Conservation (phyloP, 148 eudicot genomes). For the Agrostemma githago region DNA sequence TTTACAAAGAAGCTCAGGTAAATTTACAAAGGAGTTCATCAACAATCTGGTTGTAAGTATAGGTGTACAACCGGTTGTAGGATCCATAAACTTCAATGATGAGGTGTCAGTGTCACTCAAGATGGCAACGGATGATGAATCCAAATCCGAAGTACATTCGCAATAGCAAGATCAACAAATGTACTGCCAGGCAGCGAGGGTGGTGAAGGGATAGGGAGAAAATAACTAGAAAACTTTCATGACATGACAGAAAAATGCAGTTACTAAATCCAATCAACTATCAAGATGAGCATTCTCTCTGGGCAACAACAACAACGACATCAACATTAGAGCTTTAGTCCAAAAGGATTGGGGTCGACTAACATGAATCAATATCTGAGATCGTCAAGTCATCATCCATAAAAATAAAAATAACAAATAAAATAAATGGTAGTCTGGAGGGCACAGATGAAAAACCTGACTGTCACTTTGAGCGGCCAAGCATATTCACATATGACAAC, state of each 20-base stretch:
- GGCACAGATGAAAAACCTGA: not conserved
- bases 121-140: not conserved
- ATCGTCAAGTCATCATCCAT: too few relatives aligned
- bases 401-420: too few relatives aligned
- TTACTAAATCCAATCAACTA: not conserved
- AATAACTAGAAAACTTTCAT: not conserved
- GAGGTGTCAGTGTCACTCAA: not conserved
- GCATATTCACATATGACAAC: slow-evolving; percentile 25
- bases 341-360: too few relatives aligned
- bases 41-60: too few relatives aligned
- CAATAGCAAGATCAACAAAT: not conserved
- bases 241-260: not conserved
- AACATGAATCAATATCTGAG: too few relatives aligned
- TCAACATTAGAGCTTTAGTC: too few relatives aligned
- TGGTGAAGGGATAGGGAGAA: not conserved
- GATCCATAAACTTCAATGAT: too few relatives aligned
- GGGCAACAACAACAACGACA: too few relatives aligned
- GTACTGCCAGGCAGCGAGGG: not conserved
- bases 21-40: too few relatives aligned
- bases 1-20: too few relatives aligned
- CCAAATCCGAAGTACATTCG: not conserved
- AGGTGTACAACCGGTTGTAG: too few relatives aligned
- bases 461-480: slow-evolving; percentile 20
- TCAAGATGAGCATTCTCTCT: slow-evolving; percentile 5
- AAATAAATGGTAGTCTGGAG: not conserved